A percentile compares a stretch with the other conserved stretches of the same genome.
Conservation (phyloP, 164 flowering plant genomes). For the Tinospora cordifolia region DNA sequence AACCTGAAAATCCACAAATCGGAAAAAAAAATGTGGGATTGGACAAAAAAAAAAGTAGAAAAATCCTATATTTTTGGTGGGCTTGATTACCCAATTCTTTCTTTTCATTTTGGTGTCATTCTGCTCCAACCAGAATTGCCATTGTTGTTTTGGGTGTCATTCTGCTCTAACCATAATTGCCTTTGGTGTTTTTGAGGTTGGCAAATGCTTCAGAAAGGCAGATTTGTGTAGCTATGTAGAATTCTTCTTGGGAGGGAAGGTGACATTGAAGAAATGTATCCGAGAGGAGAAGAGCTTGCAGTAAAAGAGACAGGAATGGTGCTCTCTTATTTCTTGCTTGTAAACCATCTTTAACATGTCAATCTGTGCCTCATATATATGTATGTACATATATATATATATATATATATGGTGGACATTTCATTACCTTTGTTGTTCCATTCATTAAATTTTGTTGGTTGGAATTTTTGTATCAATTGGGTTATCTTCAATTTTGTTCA, state of each 20-base stretch:
- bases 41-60: not conserved
- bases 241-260: not conserved
- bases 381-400: no score
- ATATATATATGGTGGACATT: not conserved
- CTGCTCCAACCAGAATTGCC: not conserved
- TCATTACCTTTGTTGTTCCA: not conserved
- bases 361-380: not conserved
- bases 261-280: not conserved
- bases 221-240: not conserved
- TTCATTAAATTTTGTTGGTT: no score
- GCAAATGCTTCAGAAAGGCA: not conserved
- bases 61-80: slow-evolving; percentile 2
- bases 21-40: no score
- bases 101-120: not conserved
- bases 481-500: no score
- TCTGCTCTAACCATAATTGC: not conserved
- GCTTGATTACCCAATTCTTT: not conserved
- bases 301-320: not conserved
- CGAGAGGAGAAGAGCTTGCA: not conserved
- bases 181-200: not conserved
- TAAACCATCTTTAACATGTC: not conserved
- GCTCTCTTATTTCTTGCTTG: not conserved
- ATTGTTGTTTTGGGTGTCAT: not conserved
- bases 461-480: no score
- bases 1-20: no score